phyloP scores from a whole-genome alignment of 78 protist genomes.

The Planoprotostelium fungivorum region DNA sequence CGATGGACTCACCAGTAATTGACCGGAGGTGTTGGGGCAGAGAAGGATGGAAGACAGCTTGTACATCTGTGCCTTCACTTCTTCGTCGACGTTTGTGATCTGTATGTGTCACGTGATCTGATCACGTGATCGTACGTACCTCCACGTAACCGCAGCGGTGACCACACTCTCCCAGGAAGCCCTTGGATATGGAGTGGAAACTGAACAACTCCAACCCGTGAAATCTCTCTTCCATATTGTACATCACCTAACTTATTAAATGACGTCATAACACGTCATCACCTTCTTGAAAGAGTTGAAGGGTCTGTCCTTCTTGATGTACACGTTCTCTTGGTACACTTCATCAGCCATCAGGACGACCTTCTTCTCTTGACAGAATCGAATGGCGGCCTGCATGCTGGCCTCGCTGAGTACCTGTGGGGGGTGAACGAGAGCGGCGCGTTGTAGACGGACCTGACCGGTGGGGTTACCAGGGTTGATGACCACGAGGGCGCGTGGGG shows the following conservation, averaged over 20 bases:
- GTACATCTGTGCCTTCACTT: constrained; percentile 71
- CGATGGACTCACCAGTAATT: constrained; percentile 55
- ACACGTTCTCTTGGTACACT: constrained; percentile 97
- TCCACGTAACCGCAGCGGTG: constrained; percentile 96
- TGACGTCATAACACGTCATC: neutral
- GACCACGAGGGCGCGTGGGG: constrained; percentile 84
- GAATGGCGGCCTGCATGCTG: constrained; percentile 57
- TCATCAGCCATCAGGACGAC: constrained; percentile 97
- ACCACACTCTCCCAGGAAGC: constrained; percentile 99
- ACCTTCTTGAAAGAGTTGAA: constrained; percentile 90
- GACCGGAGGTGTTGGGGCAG: constrained; percentile 95
- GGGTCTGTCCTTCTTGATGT: constrained; percentile 54
- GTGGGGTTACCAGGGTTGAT: constrained; percentile 99
- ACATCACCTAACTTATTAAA: neutral
- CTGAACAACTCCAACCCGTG: constrained; percentile 77
- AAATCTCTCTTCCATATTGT: constrained; percentile 21
- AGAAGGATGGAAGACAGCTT: constrained; percentile 88
- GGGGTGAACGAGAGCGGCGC: neutral
- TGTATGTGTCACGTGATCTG: neutral
- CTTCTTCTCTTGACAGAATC: constrained; percentile 56
- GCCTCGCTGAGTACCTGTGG: constrained; percentile 16
- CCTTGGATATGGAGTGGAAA: constrained; percentile 96
- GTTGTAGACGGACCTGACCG: constrained; percentile 72
- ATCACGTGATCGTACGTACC: neutral
- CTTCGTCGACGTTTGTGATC: constrained; percentile 32